phyloP scores from a whole-genome alignment of 441 rosid species.

The Erodium texanum region DNA sequence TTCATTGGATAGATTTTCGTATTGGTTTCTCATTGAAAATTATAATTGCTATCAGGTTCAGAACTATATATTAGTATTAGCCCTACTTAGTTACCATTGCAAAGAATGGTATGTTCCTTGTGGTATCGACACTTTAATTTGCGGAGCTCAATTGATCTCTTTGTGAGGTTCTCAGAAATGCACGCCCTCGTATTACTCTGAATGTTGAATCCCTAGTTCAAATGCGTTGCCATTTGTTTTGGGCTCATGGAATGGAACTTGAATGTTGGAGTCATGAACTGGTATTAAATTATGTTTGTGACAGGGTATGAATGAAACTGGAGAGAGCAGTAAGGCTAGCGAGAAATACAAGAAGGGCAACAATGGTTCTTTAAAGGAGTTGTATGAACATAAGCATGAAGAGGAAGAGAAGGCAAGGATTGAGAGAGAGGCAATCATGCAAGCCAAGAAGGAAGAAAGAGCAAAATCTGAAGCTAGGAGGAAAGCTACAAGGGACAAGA shows the following conservation, averaged over 20 bases:
- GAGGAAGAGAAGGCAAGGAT: slow-evolving; percentile 61
- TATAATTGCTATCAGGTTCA: not conserved
- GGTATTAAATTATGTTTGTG: slow-evolving; percentile 1
- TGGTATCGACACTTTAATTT: too few relatives aligned
- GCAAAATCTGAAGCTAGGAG: slow-evolving; percentile 62
- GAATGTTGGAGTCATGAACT: not conserved
- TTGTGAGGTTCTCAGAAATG: not conserved
- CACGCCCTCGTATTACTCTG: not conserved
- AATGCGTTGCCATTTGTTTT: not conserved
- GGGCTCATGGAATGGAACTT: not conserved
- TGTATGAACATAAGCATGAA: slow-evolving; percentile 59
- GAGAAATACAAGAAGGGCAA: slow-evolving; percentile 27
- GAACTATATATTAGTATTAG: too few relatives aligned
- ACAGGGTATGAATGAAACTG: slow-evolving; percentile 30
- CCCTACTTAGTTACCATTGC: not conserved
- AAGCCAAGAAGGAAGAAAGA: slow-evolving; percentile 59
- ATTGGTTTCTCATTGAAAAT: not conserved
- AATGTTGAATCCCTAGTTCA: not conserved
- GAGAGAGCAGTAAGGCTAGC: slow-evolving; percentile 22
- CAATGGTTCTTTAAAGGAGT: slow-evolving; percentile 32
- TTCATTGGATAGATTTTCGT: not conserved
- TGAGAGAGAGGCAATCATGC: slow-evolving; percentile 55
- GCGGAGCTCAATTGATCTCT: too few relatives aligned
- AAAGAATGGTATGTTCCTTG: too few relatives aligned
- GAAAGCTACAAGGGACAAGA: slow-evolving; percentile 50